Evolutionary conservation across 2,329 filamentous ascomycete genomes (phyloP), one percentile per base, ranked within the genome.

Genomic region (Cordyceps militaris): DNA sequence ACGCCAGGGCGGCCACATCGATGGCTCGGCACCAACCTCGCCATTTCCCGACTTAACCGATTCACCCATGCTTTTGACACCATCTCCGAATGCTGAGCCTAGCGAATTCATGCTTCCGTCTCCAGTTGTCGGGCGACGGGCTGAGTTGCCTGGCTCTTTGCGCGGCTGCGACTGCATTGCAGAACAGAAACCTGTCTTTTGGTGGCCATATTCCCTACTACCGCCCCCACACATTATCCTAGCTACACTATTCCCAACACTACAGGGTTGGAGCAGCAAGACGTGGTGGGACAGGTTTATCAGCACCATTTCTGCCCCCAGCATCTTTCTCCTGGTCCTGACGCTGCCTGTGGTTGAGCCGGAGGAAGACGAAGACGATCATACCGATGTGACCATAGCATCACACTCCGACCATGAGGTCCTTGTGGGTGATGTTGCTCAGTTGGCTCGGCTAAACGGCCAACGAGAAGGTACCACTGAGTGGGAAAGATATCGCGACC

Each of bases 281-380:
- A 84, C 78, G n/a, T 71, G 87, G n/a, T 91, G 86, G 84, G 92
- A 93, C 65, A 91, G 89, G 66, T 74, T 91, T 46, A 75, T 97
- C 49, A 93, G 91, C 43, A 66, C 94, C 11, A 79, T 95, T 38
- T 92, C 92, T 8, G 86, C 91, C n/a, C 89, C 92, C 1, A 95
- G 88, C 64, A 91, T 99, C 38, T 89, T 99, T 61, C 74, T 97
- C 2, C 78, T 99, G 4, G 93, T 93, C 0, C 84, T 94, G 48
- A 99, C 94, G 0, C 72, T 99, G 4, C 94, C 95, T 0, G 91
- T 99, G 0, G 89, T 96, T 6, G 93, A 97, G 65, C 82, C 82
- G 1, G 80, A 82, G 43, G 79, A 82, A 21, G 77, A 80, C 8
- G 80, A 84, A 4, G 67, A 67, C 6, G 65, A 66, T 16, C 57